Percentiles rank a stretch among this genome's conserved stretches.
These are phyloP conservation scores for Venturiaceae sp. DNA, from an alignment of 2,329 filamentous ascomycete species.

Conservation along the genomic window DNA sequence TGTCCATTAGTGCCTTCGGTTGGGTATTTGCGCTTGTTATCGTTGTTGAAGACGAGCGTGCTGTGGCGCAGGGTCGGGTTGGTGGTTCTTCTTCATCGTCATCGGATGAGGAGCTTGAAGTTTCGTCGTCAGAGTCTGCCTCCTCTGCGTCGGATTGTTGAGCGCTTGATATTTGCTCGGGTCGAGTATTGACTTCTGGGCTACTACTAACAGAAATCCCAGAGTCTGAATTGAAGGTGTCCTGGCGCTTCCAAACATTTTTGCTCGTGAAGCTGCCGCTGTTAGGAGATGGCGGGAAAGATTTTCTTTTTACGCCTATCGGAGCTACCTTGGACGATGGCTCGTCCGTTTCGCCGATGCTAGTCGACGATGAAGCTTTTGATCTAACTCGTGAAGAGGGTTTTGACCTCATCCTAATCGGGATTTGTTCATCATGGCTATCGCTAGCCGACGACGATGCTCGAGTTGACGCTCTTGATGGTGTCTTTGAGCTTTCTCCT, in stretches of 20 bases:
- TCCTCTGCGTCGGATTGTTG: background rate
- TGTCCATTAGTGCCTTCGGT: slow-evolving; percentile 1
- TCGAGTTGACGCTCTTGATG: background rate
- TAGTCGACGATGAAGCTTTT: background rate
- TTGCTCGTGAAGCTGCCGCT: background rate
- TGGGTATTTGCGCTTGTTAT: background rate
- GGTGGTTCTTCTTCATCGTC: slow-evolving; percentile 8
- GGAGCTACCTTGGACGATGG: background rate
- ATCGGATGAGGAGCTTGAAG: background rate
- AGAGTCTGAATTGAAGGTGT: slow-evolving; percentile 14
- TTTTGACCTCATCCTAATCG: background rate
- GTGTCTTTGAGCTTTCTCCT: background rate
- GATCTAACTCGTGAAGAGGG: background rate
- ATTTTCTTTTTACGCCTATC: background rate
- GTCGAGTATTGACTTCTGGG: slow-evolving; percentile 16
- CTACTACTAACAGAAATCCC: slow-evolving; percentile 23
- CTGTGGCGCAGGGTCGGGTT: background rate
- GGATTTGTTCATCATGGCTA: background rate
- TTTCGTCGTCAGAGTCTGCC: background rate
- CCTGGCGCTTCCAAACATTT: slow-evolving; percentile 4
- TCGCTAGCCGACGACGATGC: background rate
- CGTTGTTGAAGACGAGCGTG: background rate
- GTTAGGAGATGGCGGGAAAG: background rate
- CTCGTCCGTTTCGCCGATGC: background rate
- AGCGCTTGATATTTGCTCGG: background rate